A percentile compares a stretch with the other conserved stretches of the same genome.
Conservation (phyloP, 2,329 filamentous ascomycete genomes). For the Fusarium sterilihyphosum region DNA sequence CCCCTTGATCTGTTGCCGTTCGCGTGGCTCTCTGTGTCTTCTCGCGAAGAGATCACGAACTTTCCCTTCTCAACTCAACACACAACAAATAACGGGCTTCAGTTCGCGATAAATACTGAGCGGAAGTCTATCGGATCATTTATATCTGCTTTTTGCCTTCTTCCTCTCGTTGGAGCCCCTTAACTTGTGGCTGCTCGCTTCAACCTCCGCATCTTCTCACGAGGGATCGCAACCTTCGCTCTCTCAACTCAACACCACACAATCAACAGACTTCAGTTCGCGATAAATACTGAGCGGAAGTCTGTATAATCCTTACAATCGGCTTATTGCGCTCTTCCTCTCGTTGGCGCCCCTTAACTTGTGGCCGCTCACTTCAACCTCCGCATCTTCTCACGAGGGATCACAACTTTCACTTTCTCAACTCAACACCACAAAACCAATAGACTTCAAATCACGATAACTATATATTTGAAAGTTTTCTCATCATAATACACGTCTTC, state of each 20-base stretch:
- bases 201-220: neutral
- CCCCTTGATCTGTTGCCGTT: neutral
- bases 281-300: neutral
- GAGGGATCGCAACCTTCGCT: neutral
- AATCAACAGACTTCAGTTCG: neutral
- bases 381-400: neutral
- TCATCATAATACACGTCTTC: neutral
- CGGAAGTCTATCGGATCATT: neutral
- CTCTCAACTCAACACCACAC: neutral
- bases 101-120: neutral
- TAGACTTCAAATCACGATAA: neutral
- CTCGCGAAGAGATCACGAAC: neutral
- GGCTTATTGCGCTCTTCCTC: neutral
- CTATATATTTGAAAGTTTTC: rapidly evolving
- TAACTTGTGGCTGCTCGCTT: neutral
- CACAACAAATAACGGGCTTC: neutral
- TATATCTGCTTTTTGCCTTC: neutral
- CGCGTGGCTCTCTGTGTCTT: neutral
- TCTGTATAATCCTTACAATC: neutral
- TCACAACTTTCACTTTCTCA: neutral
- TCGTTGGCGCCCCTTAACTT: neutral
- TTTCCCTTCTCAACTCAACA: neutral
- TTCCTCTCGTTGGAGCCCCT: neutral
- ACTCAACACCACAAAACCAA: neutral
- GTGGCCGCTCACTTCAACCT: neutral